Percentiles rank a stretch among this genome's conserved stretches.
Evolutionary conservation across 192 early-diverging fungal species (phyloP).

Genomic region (Podila epicladia): DNA sequence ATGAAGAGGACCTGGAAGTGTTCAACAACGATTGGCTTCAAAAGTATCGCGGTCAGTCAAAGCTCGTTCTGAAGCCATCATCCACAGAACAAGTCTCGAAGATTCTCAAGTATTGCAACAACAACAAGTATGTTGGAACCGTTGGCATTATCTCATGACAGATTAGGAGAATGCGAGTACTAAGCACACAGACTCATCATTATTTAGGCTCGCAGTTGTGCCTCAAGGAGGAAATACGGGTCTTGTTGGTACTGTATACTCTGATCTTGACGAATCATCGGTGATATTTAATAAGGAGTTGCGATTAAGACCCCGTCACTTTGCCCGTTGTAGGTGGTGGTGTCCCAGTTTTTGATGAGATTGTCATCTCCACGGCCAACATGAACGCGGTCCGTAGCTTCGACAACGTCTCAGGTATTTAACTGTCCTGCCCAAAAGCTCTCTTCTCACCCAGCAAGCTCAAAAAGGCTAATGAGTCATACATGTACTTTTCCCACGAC

Average conservation of each 20-base stretch:
- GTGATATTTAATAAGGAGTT: too few relatives aligned
- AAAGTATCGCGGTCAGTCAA: constrained; percentile 89
- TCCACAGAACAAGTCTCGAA: constrained; percentile 85
- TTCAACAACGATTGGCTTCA: constrained; percentile 95
- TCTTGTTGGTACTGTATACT: constrained; percentile 70
- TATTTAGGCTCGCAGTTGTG: constrained; percentile 81
- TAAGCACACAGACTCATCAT: background rate
- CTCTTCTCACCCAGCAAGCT: background rate
- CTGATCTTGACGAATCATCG: too few relatives aligned
- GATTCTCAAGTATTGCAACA: constrained; percentile 90
- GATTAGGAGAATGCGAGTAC: too few relatives aligned
- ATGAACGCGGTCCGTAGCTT: constrained; percentile 85
- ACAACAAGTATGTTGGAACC: constrained; percentile 50
- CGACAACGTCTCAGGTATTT: constrained; percentile 67
- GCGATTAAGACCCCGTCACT: background rate
- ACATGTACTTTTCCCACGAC: background rate
- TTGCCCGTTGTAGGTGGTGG: constrained; percentile 68
- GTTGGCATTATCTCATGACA: background rate
- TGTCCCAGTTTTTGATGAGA: constrained; percentile 96
- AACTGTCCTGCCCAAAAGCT: too few relatives aligned
- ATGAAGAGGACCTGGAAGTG: constrained; percentile 67
- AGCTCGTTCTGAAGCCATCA: constrained; percentile 87
- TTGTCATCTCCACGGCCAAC: constrained; percentile 81
- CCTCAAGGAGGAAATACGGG: constrained; percentile 99
- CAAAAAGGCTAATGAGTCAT: background rate